These are phyloP conservation scores for Lachancea lanzarotensis DNA, from an alignment of 805 yeast species.

Conservation along the genomic window DNA sequence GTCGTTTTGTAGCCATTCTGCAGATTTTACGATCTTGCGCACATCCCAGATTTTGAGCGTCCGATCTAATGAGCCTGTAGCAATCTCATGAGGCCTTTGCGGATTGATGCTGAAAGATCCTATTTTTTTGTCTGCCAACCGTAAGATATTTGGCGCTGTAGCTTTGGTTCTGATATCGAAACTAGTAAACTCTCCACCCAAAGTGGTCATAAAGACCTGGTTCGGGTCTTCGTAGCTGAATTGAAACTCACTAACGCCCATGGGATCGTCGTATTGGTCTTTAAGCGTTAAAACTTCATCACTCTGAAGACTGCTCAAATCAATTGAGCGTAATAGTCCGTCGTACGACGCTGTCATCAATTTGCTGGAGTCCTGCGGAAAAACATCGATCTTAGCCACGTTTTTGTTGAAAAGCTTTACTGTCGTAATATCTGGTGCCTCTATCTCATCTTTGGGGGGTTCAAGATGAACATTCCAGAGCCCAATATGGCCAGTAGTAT, in stretches of 20 bases:
- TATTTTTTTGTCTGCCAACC: conserved; percentile 84
- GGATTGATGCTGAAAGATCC: conserved; percentile 88
- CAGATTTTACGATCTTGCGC: conserved; percentile 41
- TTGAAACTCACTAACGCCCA: conserved; percentile 72
- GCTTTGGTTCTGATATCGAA: conserved; percentile 57
- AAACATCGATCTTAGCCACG: conserved; percentile 56
- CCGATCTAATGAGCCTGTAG: conserved; percentile 86
- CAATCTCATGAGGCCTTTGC: conserved; percentile 51
- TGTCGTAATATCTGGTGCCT: conserved; percentile 48
- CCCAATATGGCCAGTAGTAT: conserved; percentile 79
- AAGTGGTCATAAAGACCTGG: conserved; percentile 63
- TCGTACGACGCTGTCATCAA: conserved; percentile 77
- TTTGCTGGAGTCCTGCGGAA: conserved; percentile 43
- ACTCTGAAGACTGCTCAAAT: conserved; percentile 54
- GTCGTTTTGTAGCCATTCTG: conserved; percentile 55
- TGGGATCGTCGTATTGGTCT: conserved; percentile 46
- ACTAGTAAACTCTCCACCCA: conserved; percentile 72
- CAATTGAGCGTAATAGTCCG: conserved; percentile 73
- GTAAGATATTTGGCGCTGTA: conserved; percentile 33
- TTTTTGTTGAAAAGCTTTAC: conserved; percentile 73
- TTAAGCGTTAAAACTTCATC: conserved; percentile 53
- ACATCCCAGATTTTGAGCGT: conserved; percentile 84
- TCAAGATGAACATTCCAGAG: conserved; percentile 64
- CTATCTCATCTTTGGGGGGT: conserved; percentile 34
- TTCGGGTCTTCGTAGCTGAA: conserved; percentile 45